Evolutionary conservation across 371 early-diverging fungal species (phyloP).

Genomic region (Apophysomyces variabilis): DNA sequence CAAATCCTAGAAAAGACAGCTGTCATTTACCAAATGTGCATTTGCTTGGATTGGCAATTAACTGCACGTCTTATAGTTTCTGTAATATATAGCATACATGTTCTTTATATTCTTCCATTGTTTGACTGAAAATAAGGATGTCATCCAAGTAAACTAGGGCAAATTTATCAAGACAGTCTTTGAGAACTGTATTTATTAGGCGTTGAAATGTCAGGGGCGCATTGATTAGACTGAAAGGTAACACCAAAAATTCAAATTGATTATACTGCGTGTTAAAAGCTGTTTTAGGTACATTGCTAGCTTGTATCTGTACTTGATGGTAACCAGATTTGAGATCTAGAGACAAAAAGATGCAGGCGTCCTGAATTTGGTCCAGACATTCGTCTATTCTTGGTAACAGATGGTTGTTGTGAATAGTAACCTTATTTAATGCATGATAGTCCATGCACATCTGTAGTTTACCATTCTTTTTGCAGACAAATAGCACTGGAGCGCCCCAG

Average conservation of each 20-base stretch:
- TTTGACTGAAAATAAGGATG: conserved; percentile 57
- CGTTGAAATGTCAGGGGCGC: conserved; percentile 16
- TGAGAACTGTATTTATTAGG: conserved; percentile 42
- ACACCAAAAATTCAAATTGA: conserved; percentile 48
- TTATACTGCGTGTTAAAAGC: conserved; percentile 46
- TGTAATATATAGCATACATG: conserved; percentile 45
- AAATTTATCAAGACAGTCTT: conserved; percentile 36
- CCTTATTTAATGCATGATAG: conserved; percentile 45
- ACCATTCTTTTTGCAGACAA: no score
- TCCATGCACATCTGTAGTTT: conserved; percentile 45
- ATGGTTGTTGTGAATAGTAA: conserved; percentile 44
- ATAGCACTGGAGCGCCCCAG: no score
- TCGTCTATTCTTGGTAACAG: conserved; percentile 50
- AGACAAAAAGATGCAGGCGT: conserved; percentile 32
- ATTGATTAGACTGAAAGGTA: conserved; percentile 55
- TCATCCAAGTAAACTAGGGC: conserved; percentile 61
- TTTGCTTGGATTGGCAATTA: conserved; percentile 54
- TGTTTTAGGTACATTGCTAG: conserved; percentile 20
- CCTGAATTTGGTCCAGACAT: conserved; percentile 29
- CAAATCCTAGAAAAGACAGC: conserved; percentile 51
- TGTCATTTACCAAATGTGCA: conserved; percentile 47
- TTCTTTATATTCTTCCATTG: conserved; percentile 45
- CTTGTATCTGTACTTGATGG: conserved; percentile 17
- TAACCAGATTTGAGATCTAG: conserved; percentile 43
- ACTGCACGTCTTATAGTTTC: conserved; percentile 29